Percentiles rank a stretch among this genome's conserved stretches.
Conservation (phyloP, 2,329 filamentous ascomycete genomes). For the Madurella mycetomatis region DNA sequence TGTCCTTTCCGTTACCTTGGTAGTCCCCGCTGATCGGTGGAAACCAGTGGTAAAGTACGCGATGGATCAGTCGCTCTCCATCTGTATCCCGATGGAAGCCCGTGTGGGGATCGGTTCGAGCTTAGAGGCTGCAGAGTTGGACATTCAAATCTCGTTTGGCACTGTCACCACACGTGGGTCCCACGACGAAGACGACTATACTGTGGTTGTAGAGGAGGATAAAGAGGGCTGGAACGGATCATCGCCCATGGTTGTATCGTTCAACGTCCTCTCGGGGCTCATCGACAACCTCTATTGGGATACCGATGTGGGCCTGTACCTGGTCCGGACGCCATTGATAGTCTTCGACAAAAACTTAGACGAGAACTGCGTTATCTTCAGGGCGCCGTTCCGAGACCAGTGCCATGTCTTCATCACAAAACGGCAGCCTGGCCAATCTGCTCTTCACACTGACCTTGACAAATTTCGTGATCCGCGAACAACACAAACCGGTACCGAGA, state of each 20-base stretch:
- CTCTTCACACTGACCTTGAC: slow-evolving; percentile 22
- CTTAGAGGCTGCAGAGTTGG: slow-evolving; percentile 28
- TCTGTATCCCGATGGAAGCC: background rate
- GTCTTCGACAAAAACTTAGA: slow-evolving; percentile 28
- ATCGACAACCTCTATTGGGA: slow-evolving; percentile 17
- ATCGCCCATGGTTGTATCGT: slow-evolving; percentile 39
- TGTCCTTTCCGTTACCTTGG: background rate
- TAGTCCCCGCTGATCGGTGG: background rate
- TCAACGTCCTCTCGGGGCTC: slow-evolving; percentile 38
- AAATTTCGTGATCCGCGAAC: slow-evolving; percentile 20
- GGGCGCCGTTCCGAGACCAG: slow-evolving; percentile 29
- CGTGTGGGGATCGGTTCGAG: background rate
- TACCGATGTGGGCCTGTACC: slow-evolving; percentile 30
- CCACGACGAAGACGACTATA: slow-evolving; percentile 30
- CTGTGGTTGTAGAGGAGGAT: slow-evolving; percentile 34
- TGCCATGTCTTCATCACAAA: slow-evolving; percentile 35
- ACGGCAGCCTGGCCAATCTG: slow-evolving; percentile 33
- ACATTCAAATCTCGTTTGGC: slow-evolving; percentile 42
- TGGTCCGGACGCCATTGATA: slow-evolving; percentile 27
- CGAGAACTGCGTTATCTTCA: slow-evolving; percentile 30
- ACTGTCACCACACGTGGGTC: slow-evolving; percentile 27
- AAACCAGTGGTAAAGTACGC: background rate
- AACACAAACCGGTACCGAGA: background rate
- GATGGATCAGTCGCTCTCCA: background rate
- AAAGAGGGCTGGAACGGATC: slow-evolving; percentile 34